A percentile compares a stretch with the other conserved stretches of the same genome.
Evolutionary conservation across 306 rosid genomes (phyloP).

Genomic region (Potentilla sterilis): DNA sequence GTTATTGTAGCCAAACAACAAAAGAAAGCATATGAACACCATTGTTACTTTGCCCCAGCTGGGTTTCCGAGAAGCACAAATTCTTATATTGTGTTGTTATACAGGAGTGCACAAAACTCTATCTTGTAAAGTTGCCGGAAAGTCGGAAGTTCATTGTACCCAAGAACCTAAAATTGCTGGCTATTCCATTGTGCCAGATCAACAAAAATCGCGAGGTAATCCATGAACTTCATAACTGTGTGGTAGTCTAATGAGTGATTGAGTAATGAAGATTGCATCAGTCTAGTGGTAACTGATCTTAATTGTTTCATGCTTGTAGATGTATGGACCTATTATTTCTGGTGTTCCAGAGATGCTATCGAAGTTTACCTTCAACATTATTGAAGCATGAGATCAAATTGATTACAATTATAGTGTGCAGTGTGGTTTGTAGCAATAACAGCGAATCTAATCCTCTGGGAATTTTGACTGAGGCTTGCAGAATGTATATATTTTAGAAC

Average conservation of each 20-base stretch:
- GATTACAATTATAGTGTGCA: background rate
- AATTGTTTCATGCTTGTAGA: conserved; percentile 45
- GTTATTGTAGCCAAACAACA: background rate
- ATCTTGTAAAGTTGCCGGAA: conserved; percentile 70
- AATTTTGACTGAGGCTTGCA: background rate
- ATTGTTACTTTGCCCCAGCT: background rate
- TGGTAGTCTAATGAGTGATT: background rate
- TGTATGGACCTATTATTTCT: conserved; percentile 74
- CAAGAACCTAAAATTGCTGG: conserved; percentile 66
- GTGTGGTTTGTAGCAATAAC: conserved; percentile 11
- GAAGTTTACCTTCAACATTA: conserved; percentile 63
- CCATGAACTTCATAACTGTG: background rate
- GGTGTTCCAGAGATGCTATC: conserved; percentile 74
- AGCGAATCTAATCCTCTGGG: background rate
- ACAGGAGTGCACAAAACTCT: conserved; percentile 85
- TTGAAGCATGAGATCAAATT: conserved; percentile 31
- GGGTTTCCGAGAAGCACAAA: background rate
- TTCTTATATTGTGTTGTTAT: conserved; percentile 18
- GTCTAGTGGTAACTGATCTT: background rate
- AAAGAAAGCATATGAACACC: background rate
- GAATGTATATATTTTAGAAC: background rate
- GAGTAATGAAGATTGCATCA: background rate
- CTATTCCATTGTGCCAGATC: conserved; percentile 82
- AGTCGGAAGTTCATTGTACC: conserved; percentile 73
- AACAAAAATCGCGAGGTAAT: conserved; percentile 68